Base-by-base conservation (phyloP, 176 grass and related monocot species). In the Oryza punctata region DNA sequence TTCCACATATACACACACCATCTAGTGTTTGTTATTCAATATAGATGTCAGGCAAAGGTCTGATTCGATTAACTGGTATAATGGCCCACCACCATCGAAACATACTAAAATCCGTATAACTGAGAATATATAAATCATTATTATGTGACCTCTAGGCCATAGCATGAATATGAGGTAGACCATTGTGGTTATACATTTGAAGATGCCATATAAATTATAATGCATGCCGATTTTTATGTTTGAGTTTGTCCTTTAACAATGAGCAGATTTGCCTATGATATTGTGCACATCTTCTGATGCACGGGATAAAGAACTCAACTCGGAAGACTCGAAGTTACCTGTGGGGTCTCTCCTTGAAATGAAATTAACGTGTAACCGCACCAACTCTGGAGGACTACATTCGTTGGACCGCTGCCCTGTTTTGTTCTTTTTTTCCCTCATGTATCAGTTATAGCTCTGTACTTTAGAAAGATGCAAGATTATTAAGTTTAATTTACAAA, bases 211-310 rank as follows among this genome's bases (percentile, higher is more conserved):
- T 38, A 38, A 8, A 38, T 66, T 64, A 12, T 54, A 50, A 75
- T 61, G 8, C 52, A 29, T 86, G 70, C 65, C 41, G 21, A 19
- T 27, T 60, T 68, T 30, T 78, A 18, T 77, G 63, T 35, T 75
- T 52, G 46, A 73, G 54, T 76, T 46, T 30, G 70, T 81, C 84
- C 88, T 94, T 94, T 97, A 84, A 89, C 88, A 68, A 78, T 80
- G 63, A 85, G 21, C 78, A 97, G 87, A 91, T 97, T 97, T 84
- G 86, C 92, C 28, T 97, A 92, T 75, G 92, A 97, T 72, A 91
- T 92, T 85, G 84, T 97, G 69, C 95, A 94, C 64, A 94, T 94
- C 88, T 97, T 97, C 84, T 97, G 89, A 97, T 59, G 71, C 54
- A 76, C 70, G 84, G 69, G 75, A 65, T 23, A 72, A 79, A 76